phyloP scores from a whole-genome alignment of 129 eudicot genomes.

The carrot (Daucus carota) region DNA sequence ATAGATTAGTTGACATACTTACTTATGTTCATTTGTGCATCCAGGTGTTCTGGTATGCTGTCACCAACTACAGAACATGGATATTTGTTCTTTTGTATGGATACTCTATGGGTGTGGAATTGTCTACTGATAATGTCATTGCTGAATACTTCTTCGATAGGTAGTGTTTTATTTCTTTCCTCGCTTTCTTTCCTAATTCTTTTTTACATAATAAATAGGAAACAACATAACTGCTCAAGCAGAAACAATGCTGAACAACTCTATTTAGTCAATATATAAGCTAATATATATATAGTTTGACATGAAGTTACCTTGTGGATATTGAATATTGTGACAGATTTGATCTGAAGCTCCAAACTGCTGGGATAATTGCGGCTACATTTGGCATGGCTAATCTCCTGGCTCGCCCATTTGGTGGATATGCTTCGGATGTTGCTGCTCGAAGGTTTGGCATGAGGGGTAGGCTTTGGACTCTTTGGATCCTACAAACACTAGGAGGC shows the following conservation, averaged over 20 bases:
- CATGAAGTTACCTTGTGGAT: neutral
- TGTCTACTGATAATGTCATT: neutral
- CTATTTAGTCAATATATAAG: too few relatives aligned
- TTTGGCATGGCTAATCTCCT: constrained; percentile 50
- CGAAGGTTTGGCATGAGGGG: constrained; percentile 72
- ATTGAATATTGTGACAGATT: neutral
- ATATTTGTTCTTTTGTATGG: neutral
- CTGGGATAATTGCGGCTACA: neutral
- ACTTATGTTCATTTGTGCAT: neutral
- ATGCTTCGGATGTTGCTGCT: constrained; percentile 53
- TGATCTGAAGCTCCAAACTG: constrained; percentile 7
- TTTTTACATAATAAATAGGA: too few relatives aligned
- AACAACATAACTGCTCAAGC: too few relatives aligned
- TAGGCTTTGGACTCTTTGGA: constrained; percentile 17
- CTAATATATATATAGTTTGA: too few relatives aligned
- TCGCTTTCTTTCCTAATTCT: too few relatives aligned
- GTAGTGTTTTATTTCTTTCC: neutral
- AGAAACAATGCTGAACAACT: too few relatives aligned
- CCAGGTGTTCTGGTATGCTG: neutral
- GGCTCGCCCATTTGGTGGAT: constrained; percentile 76
- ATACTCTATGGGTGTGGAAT: neutral
- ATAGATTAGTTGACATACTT: neutral
- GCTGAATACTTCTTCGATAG: neutral
- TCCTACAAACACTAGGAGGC: neutral
- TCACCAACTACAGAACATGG: neutral